phyloP scores from a whole-genome alignment of 164 flowering plant genomes.

The Sedum album region DNA sequence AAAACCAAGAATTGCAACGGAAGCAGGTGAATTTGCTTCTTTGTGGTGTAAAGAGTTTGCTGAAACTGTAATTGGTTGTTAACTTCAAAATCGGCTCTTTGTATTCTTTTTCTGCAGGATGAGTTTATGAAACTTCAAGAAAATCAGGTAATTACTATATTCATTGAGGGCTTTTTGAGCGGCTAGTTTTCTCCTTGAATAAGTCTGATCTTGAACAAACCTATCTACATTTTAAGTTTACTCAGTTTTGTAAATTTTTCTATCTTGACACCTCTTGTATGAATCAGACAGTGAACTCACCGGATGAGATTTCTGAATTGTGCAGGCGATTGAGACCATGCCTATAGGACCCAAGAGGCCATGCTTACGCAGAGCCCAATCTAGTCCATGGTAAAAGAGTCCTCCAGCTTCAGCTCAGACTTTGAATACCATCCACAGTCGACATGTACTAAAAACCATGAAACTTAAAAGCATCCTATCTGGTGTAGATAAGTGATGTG shows the following conservation, averaged over 20 bases:
- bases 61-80: neutral
- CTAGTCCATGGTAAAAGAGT: slow-evolving; percentile 56
- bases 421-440: neutral
- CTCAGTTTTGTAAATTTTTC: neutral
- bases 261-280: neutral
- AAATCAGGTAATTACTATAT: slow-evolving; percentile 47
- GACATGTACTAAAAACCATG: no score
- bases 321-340: slow-evolving; percentile 58
- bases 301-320: neutral
- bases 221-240: neutral
- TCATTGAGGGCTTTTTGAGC: no score
- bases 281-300: neutral
- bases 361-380: slow-evolving; percentile 60
- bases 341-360: slow-evolving; percentile 32
- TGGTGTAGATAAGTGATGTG: neutral
- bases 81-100: neutral
- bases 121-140: slow-evolving; percentile 65
- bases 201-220: neutral
- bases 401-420: neutral
- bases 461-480: slow-evolving; percentile 3
- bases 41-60: neutral
- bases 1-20: slow-evolving; percentile 55
- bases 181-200: neutral
- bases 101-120: slow-evolving; percentile 31
- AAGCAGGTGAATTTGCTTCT: slow-evolving; percentile 53